Base-by-base conservation (phyloP, 768 basidiomycete genomes). In the Botryobasidium botryosum region DNA sequence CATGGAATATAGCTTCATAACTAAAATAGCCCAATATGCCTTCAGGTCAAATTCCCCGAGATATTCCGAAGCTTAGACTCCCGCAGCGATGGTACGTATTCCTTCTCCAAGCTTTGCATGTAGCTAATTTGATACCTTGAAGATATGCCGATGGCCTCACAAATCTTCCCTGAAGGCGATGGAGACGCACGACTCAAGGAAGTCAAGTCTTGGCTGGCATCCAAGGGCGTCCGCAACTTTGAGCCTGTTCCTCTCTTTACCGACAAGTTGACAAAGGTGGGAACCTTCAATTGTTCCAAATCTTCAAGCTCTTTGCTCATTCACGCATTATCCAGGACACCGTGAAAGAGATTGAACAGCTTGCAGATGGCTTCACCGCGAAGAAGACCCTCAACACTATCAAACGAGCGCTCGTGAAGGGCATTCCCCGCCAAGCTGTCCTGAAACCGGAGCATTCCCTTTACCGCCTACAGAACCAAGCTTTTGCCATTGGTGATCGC, bases 381-480 rank as follows among this genome's bases (percentile, higher is more conserved):
- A 72, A 64, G 56, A 81, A 77, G 57, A 68, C 71, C 1, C 55
- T 68, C 1, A 63, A 70, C 2, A 66, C 69, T 6, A 80, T 92
- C 62, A 94, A 88, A 68, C 85, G 82, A 53, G 88, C 81, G 1
- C 74, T 87, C n/a, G 83, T 97, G 47, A 87, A 90, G 58, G 78
- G 77, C 18, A 91, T 96, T 31, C 92, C 92, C 3, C 75, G 87
- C 8, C 80, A 87, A 56, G 90, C 87, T 5, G 78, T 97, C 4
- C 70, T 97, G 49, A 97, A 96, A 57, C 94, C 94, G 6, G 65
- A 78, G 1, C 90, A 97, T 62, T 78, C 88, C 2, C 68, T 79
- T 5, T 88, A 86, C 56, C 79, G 90, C 20, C 67, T 97, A 6
- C 87, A 90, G 56, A 81, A 84, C 44, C 94, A 97, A 59, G 65